phyloP scores from a whole-genome alignment of 1,284 basidiomycete species.

The Rhodotorula sp. region DNA sequence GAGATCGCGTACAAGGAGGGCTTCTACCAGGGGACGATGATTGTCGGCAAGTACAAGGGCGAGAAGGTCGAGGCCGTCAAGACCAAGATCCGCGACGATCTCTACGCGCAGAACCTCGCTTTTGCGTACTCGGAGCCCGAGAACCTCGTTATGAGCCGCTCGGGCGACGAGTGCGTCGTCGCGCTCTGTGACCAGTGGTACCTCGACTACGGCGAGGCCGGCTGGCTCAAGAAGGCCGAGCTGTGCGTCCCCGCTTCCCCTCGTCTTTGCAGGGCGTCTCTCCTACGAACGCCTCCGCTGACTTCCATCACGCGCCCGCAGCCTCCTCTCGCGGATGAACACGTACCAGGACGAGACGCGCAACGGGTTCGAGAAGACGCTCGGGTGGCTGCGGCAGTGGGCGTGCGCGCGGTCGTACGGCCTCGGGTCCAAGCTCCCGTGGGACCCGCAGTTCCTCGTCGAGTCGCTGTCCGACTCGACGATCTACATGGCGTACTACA shows the following conservation, averaged over 20 bases:
- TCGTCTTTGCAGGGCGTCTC: not conserved
- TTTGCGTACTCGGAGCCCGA: conserved; percentile 96
- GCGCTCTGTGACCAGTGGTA: conserved; percentile 99
- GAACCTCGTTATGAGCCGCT: conserved; percentile 83
- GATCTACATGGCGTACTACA: conserved; percentile 99
- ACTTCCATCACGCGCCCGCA: conserved; percentile 48
- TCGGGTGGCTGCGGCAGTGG: conserved; percentile 98
- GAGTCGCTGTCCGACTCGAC: conserved; percentile 97
- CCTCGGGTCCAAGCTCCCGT: conserved; percentile 92
- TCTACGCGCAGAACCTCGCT: conserved; percentile 78
- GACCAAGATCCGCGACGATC: conserved; percentile 76
- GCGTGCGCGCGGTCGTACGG: conserved; percentile 97
- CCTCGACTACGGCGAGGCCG: conserved; percentile 90
- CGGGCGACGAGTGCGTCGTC: conserved; percentile 94
- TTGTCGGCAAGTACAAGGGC: conserved; percentile 85
- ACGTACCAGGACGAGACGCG: conserved; percentile 86
- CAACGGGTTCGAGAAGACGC: conserved; percentile 85
- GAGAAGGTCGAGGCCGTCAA: conserved; percentile 87
- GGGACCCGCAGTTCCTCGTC: conserved; percentile 95
- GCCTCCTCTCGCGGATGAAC: conserved; percentile 82
- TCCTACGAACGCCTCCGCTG: not conserved
- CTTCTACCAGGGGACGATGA: conserved; percentile 91
- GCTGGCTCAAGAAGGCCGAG: conserved; percentile 84
- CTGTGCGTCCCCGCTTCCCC: conserved; percentile 59
- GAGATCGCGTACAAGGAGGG: conserved; percentile 98